Evolutionary conservation across 1,284 basidiomycete species (phyloP).

Genomic region (Vanrija sp.): DNA sequence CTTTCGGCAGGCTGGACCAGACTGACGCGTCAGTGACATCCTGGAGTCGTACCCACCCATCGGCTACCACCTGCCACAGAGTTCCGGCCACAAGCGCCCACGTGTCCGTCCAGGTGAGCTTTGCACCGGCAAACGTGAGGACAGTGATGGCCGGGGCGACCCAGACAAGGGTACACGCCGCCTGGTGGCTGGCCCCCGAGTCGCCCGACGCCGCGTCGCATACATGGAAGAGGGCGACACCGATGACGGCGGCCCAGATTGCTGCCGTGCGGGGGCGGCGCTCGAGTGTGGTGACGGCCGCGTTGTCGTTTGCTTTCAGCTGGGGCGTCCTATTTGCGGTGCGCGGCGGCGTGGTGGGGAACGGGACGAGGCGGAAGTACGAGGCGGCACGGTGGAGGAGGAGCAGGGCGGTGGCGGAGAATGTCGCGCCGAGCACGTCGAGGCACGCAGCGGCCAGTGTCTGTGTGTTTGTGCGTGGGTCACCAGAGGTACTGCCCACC

Average conservation of each 20-base stretch:
- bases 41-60: slow-evolving; percentile 30
- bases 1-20: neutral
- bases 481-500: too few species aligned
- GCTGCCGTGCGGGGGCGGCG: slow-evolving; percentile 20
- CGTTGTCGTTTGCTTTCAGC: neutral
- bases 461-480: too few species aligned
- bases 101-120: neutral
- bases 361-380: neutral
- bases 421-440: neutral
- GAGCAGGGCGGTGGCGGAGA: neutral
- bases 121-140: slow-evolving; percentile 32
- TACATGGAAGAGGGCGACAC: neutral
- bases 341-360: neutral
- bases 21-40: neutral
- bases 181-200: too few species aligned
- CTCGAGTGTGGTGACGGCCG: slow-evolving; percentile 24
- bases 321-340: too few species aligned
- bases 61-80: slow-evolving; percentile 29
- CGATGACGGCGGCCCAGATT: slow-evolving; percentile 17
- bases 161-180: slow-evolving; percentile 33
- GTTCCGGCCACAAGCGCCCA: slow-evolving; percentile 16
- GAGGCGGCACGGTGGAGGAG: neutral
- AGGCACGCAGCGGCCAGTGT: too few species aligned
- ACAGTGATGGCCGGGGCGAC: slow-evolving; percentile 30
- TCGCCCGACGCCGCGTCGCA: neutral